Evolutionary conservation across 495 filamentous ascomycete species (phyloP).

Genomic region (Xylona heveae): DNA sequence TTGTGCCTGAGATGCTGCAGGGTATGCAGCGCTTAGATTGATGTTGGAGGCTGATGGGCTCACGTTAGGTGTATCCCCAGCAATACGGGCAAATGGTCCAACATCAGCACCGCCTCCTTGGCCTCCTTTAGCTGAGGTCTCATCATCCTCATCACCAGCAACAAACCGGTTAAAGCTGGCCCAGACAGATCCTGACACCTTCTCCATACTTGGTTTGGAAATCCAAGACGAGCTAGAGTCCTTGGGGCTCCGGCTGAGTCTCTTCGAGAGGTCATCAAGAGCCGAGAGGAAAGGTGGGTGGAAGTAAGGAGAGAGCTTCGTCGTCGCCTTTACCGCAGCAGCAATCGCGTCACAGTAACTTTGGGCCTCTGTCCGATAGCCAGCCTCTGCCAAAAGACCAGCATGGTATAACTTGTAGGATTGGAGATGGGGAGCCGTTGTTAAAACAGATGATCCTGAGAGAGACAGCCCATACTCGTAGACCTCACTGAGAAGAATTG

Average conservation of each 20-base stretch:
- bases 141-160: constrained; percentile 65
- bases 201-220: constrained; percentile 83
- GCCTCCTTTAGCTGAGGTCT: constrained; percentile 31
- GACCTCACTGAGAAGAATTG: constrained; percentile 72
- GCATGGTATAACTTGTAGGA: constrained; percentile 81
- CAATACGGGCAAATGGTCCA: constrained; percentile 64
- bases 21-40: constrained; percentile 51
- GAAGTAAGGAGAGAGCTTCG: constrained; percentile 66
- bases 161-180: constrained; percentile 88
- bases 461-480: constrained; percentile 70
- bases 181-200: constrained; percentile 73
- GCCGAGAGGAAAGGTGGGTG: constrained; percentile 47
- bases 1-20: too few species aligned
- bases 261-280: constrained; percentile 64
- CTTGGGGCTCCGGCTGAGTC: constrained; percentile 64
- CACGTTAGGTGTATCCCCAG: constrained; percentile 57
- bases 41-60: constrained; percentile 59
- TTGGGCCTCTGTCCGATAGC: constrained; percentile 61
- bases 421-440: constrained; percentile 60
- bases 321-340: constrained; percentile 58
- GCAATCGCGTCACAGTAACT: constrained; percentile 79
- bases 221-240: constrained; percentile 59
- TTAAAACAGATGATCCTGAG: constrained; percentile 26
- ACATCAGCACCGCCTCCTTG: constrained; percentile 32
- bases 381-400: constrained; percentile 60